Percentiles rank a stretch among this genome's conserved stretches.
These are phyloP conservation scores for Parietaria judaica DNA, from an alignment of 306 rosid genomes.

Conservation along the genomic window DNA sequence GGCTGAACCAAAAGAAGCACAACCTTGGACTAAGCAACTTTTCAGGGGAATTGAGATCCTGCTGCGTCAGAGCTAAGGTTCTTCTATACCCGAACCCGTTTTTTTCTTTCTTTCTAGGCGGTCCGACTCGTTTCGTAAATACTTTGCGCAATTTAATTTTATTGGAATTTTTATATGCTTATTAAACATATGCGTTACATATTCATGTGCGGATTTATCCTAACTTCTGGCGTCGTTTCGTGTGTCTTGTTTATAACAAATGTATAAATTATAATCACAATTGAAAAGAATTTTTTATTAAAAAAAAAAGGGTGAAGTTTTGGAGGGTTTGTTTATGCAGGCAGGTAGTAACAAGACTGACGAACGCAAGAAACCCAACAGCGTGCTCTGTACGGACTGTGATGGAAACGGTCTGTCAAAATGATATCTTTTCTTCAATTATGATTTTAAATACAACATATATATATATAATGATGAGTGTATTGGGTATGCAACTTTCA, in stretches of 20 bases:
- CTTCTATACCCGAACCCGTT: background rate
- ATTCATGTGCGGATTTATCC: no score
- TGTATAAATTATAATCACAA: no score
- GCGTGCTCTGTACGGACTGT: slow-evolving; percentile 70
- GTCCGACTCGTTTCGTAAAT: no score
- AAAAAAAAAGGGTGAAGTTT: no score
- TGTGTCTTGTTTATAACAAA: background rate
- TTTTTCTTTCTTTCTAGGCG: background rate
- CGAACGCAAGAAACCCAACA: slow-evolving; percentile 50
- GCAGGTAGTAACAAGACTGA: slow-evolving; percentile 23
- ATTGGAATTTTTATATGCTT: no score
- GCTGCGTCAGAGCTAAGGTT: slow-evolving; percentile 42
- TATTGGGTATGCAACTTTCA: slow-evolving; percentile 11
- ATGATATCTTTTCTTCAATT: background rate
- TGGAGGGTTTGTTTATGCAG: slow-evolving; percentile 19
- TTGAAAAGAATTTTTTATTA: no score
- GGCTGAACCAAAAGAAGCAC: slow-evolving; percentile 14
- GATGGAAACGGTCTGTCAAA: slow-evolving; percentile 64
- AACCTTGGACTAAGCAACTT: slow-evolving; percentile 18
- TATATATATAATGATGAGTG: background rate
- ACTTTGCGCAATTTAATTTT: no score
- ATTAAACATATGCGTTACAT: no score
- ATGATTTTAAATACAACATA: no score
- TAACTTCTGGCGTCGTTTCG: background rate
- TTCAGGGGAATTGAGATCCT: slow-evolving; percentile 17